A percentile compares a stretch with the other conserved stretches of the same genome.
phyloP scores from a whole-genome alignment of 371 early-diverging fungal genomes.

The Lichtheimia ramosa region DNA sequence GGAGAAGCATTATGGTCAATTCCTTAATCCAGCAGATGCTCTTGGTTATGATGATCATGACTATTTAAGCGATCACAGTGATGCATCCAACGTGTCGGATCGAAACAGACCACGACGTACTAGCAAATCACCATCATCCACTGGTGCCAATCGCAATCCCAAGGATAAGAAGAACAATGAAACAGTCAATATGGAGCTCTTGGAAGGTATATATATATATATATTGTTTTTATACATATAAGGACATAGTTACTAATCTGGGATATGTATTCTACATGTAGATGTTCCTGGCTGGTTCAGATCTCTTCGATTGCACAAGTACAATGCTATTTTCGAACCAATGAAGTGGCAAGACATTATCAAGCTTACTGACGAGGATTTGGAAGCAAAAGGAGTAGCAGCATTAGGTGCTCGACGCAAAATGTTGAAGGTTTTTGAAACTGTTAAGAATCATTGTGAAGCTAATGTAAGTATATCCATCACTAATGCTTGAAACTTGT shows the following conservation, averaged over 20 bases:
- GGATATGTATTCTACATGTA: conserved; percentile 9
- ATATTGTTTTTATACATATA: not conserved
- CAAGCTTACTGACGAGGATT: conserved; percentile 77
- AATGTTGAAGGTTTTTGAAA: conserved; percentile 95
- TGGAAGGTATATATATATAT: conserved; percentile 66
- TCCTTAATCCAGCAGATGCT: conserved; percentile 28
- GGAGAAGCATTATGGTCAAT: conserved; percentile 32
- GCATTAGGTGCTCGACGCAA: conserved; percentile 96
- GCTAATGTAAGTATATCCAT: conserved; percentile 38
- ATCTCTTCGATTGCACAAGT: conserved; percentile 91
- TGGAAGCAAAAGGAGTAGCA: conserved; percentile 85
- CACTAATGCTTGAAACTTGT: conserved; percentile 21
- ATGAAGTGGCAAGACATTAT: conserved; percentile 91
- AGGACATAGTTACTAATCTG: not conserved
- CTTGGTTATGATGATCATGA: conserved; percentile 22
- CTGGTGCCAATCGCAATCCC: conserved; percentile 35
- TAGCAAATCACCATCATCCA: conserved; percentile 5
- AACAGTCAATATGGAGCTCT: conserved; percentile 67
- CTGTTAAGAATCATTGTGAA: conserved; percentile 60
- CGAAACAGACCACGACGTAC: conserved; percentile 8
- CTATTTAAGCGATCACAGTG: conserved; percentile 55
- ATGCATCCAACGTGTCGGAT: conserved; percentile 20
- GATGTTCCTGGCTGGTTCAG: conserved; percentile 93
- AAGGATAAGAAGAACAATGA: conserved; percentile 79
- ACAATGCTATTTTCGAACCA: conserved; percentile 82